phyloP scores from a whole-genome alignment of 805 yeast species.

The Pichia membranifaciens region DNA sequence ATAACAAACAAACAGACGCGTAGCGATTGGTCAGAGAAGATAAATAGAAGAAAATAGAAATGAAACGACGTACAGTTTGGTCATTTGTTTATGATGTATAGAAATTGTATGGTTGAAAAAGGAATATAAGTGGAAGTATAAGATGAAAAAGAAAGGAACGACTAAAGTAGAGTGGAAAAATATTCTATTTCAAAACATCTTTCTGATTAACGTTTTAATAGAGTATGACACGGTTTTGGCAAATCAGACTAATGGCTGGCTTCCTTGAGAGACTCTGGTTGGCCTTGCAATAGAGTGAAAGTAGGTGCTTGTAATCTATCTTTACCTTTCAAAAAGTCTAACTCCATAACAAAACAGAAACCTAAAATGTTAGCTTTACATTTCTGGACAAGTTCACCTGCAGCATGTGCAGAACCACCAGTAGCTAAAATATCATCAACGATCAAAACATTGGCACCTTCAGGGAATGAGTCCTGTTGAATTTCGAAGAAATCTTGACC shows the following conservation, averaged over 20 bases:
- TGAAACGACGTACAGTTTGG: too few species aligned
- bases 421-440: constrained; percentile 98
- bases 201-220: too few species aligned
- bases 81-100: too few species aligned
- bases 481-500: constrained; percentile 87
- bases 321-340: constrained; percentile 91
- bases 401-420: constrained; percentile 94
- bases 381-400: constrained; percentile 72
- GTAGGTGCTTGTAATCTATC: constrained; percentile 79
- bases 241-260: constrained; percentile 2
- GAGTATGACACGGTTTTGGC: background rate
- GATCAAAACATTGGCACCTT: constrained; percentile 74
- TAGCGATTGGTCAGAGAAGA: too few species aligned
- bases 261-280: constrained; percentile 45
- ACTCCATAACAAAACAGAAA: constrained; percentile 86
- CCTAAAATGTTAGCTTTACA: constrained; percentile 70
- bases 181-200: too few species aligned
- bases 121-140: too few species aligned
- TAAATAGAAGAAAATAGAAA: too few species aligned
- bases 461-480: constrained; percentile 74
- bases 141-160: too few species aligned
- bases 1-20: too few species aligned
- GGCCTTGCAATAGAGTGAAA: constrained; percentile 85
- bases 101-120: too few species aligned
- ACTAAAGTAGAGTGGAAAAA: too few species aligned